Conservation (phyloP, 108 stramenopile genomes). For the Cylindrotheca closterium region DNA sequence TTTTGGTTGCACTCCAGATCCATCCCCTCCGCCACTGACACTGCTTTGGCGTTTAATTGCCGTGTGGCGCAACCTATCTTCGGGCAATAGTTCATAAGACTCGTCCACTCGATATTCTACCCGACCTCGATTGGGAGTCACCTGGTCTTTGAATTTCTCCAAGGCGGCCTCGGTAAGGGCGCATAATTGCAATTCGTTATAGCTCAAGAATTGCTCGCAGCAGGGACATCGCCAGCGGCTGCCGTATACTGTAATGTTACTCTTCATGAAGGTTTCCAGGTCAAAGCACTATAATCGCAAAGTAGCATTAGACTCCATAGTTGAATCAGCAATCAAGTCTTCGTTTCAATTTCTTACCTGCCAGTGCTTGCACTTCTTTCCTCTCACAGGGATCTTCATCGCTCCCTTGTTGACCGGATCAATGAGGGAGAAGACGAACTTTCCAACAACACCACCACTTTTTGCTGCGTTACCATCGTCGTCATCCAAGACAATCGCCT, state of each 20-base stretch:
- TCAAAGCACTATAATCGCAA: slow-evolving; percentile 59
- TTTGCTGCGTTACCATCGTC: slow-evolving; percentile 36
- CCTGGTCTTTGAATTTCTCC: slow-evolving; percentile 15
- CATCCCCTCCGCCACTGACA: background rate
- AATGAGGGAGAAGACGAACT: slow-evolving; percentile 49
- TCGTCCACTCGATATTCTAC: slow-evolving; percentile 31
- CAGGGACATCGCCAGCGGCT: slow-evolving; percentile 70
- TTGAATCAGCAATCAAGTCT: slow-evolving; percentile 1
- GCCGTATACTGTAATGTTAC: slow-evolving; percentile 52
- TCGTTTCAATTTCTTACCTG: slow-evolving; percentile 22
- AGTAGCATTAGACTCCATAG: background rate
- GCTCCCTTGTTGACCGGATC: slow-evolving; percentile 52
- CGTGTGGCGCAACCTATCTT: slow-evolving; percentile 5
- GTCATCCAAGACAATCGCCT: slow-evolving; percentile 39
- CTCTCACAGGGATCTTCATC: slow-evolving; percentile 69
- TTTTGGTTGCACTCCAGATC: too few relatives aligned
- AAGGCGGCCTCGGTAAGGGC: slow-evolving; percentile 26
- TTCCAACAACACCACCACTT: slow-evolving; percentile 11
- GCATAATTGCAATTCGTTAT: slow-evolving; percentile 32
- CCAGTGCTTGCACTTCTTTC: slow-evolving; percentile 48
- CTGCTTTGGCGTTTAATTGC: background rate
- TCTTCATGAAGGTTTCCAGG: slow-evolving; percentile 50
- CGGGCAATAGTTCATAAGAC: background rate
- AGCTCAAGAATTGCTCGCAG: slow-evolving; percentile 34
- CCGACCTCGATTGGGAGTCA: slow-evolving; percentile 11